Evolutionary conservation across 345 rosid genomes (phyloP).

Genomic region (Eucalyptus pumila): DNA sequence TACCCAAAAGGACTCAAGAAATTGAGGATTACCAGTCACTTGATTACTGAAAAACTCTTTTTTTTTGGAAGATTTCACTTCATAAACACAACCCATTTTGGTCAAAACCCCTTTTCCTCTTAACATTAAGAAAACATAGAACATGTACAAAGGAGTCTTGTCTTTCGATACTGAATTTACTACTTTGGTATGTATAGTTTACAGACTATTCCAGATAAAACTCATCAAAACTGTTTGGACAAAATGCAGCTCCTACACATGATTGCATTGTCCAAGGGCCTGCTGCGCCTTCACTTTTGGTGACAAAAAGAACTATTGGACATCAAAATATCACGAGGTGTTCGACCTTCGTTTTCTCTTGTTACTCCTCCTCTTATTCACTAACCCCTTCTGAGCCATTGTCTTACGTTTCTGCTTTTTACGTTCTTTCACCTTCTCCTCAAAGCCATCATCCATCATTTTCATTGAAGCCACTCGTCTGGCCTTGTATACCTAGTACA

Average conservation of each 20-base stretch:
- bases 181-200: background rate
- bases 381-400: slow-evolving; percentile 49
- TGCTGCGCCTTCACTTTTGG: background rate
- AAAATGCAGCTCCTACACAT: background rate
- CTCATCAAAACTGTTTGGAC: background rate
- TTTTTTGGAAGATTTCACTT: background rate
- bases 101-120: background rate
- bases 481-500: slow-evolving; percentile 69
- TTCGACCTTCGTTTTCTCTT: slow-evolving; percentile 2
- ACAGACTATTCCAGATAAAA: background rate
- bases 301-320: background rate
- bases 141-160: background rate
- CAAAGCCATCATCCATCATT: slow-evolving; percentile 82
- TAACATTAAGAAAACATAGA: background rate
- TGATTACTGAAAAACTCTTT: background rate
- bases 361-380: slow-evolving; percentile 22
- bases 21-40: background rate
- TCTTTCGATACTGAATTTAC: background rate
- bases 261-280: background rate
- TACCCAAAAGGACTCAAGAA: background rate
- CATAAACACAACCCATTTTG: background rate
- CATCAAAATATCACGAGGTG: background rate
- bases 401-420: slow-evolving; percentile 55
- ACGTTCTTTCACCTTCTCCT: slow-evolving; percentile 66
- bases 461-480: slow-evolving; percentile 82